These are phyloP conservation scores for Musa balbisiana DNA, from an alignment of 202 grass and related monocot genomes.

Conservation along the genomic window DNA sequence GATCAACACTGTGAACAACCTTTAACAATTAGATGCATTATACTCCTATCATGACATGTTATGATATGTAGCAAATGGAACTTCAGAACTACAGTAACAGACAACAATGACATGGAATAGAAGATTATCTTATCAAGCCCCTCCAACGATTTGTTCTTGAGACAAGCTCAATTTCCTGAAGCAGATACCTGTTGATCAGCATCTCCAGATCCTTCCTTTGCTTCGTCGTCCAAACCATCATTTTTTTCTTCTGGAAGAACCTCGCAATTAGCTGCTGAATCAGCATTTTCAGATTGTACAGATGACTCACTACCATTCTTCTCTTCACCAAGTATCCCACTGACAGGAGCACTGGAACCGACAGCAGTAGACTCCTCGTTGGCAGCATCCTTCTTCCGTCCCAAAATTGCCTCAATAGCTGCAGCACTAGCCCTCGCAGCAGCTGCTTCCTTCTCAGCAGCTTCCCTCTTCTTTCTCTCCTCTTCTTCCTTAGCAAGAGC, in stretches of 20 bases:
- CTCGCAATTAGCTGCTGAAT: background rate
- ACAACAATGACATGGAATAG: no score
- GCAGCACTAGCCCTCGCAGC: constrained; percentile 69
- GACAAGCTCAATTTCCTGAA: constrained; percentile 5
- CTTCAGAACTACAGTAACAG: background rate
- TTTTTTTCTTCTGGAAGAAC: background rate
- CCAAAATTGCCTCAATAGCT: constrained; percentile 69
- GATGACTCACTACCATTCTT: background rate
- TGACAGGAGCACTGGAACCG: constrained; percentile 11
- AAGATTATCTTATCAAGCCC: background rate
- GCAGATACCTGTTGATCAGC: constrained; percentile 3
- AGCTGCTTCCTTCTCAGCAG: constrained; percentile 53
- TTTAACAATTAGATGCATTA: background rate
- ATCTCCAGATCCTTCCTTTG: background rate
- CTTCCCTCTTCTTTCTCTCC: constrained; percentile 53
- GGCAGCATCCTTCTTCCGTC: constrained; percentile 41
- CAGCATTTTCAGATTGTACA: background rate
- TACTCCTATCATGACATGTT: background rate
- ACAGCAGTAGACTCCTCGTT: constrained; percentile 18
- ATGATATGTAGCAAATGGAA: background rate
- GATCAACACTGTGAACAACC: background rate
- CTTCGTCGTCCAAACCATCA: background rate
- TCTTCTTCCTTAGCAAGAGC: constrained; percentile 62
- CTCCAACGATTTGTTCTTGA: no score
- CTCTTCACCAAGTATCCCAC: constrained; percentile 24